Evolutionary conservation across 176 grass and related monocot species (phyloP).

Genomic region (Canna indica): DNA sequence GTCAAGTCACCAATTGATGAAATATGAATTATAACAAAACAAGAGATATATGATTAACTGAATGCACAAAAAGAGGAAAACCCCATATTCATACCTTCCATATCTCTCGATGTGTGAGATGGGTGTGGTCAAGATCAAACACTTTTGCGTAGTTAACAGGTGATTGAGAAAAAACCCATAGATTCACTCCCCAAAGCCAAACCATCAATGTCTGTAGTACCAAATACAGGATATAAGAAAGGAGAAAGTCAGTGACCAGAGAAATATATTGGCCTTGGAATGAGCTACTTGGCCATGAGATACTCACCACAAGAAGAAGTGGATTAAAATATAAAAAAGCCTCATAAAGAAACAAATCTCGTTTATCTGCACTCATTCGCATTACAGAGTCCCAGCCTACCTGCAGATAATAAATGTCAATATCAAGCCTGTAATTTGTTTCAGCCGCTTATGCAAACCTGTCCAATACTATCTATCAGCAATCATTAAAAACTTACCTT

Average conservation of each 20-base stretch:
- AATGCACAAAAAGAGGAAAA: slow-evolving; percentile 4
- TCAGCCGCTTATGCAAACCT: background rate
- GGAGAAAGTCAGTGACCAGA: background rate
- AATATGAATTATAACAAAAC: background rate
- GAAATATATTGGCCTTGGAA: background rate
- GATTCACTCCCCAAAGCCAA: slow-evolving; percentile 96
- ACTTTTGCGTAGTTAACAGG: slow-evolving; percentile 72
- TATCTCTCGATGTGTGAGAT: slow-evolving; percentile 84
- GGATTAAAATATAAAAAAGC: slow-evolving; percentile 95
- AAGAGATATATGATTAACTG: background rate
- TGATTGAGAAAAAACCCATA: slow-evolving; percentile 89
- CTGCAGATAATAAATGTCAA: slow-evolving; percentile 29
- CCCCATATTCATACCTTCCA: slow-evolving; percentile 56
- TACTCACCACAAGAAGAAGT: slow-evolving; percentile 83
- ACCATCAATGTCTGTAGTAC: slow-evolving; percentile 76
- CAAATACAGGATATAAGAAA: slow-evolving; percentile 16
- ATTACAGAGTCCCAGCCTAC: slow-evolving; percentile 90
- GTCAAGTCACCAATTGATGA: too few species aligned
- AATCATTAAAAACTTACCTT: slow-evolving; percentile 48
- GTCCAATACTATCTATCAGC: background rate
- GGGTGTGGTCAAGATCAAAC: slow-evolving; percentile 86
- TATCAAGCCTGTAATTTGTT: background rate
- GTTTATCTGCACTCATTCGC: slow-evolving; percentile 88
- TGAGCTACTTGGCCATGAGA: background rate
- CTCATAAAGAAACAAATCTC: slow-evolving; percentile 89